Conservation (phyloP, 192 early-diverging fungal genomes). For the Linnemannia zychae region DNA sequence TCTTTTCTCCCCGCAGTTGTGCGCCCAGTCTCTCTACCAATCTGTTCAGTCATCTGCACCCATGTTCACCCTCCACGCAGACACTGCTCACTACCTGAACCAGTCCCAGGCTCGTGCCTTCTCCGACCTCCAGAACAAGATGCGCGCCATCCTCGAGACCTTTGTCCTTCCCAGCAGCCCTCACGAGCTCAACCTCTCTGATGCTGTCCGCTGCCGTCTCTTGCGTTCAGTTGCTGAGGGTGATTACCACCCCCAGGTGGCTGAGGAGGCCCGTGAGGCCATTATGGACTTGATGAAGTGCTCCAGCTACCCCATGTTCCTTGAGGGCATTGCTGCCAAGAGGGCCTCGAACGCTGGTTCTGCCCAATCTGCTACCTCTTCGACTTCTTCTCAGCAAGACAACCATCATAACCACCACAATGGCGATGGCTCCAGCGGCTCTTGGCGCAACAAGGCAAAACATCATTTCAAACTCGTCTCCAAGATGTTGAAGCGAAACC, state of each 20-base stretch:
- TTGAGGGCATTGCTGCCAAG: slow-evolving; percentile 46
- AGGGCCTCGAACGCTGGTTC: slow-evolving; percentile 42
- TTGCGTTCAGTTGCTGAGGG: slow-evolving; percentile 44
- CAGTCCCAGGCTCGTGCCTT: slow-evolving; percentile 42
- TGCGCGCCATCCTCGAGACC: slow-evolving; percentile 51
- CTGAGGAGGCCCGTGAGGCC: slow-evolving; percentile 50
- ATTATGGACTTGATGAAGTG: slow-evolving; percentile 58
- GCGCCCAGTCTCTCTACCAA: slow-evolving; percentile 46
- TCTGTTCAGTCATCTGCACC: slow-evolving; percentile 46
- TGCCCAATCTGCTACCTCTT: slow-evolving; percentile 16
- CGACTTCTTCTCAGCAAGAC: neutral
- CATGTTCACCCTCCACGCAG: slow-evolving; percentile 26
- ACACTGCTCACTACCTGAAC: slow-evolving; percentile 33
- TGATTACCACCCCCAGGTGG: slow-evolving; percentile 39
- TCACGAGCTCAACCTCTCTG: slow-evolving; percentile 53
- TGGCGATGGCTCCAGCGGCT: slow-evolving; percentile 12
- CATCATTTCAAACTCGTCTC: slow-evolving; percentile 54
- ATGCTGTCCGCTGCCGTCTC: slow-evolving; percentile 44
- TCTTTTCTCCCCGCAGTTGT: slow-evolving; percentile 29
- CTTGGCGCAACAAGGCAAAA: slow-evolving; percentile 49
- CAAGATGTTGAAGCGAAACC: slow-evolving; percentile 51
- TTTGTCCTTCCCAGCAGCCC: slow-evolving; percentile 58
- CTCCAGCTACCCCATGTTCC: slow-evolving; percentile 52
- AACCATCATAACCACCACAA: neutral
- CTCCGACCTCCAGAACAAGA: slow-evolving; percentile 46